phyloP scores from a whole-genome alignment of 345 rosid genomes.

The Ceriops zippeliana region DNA sequence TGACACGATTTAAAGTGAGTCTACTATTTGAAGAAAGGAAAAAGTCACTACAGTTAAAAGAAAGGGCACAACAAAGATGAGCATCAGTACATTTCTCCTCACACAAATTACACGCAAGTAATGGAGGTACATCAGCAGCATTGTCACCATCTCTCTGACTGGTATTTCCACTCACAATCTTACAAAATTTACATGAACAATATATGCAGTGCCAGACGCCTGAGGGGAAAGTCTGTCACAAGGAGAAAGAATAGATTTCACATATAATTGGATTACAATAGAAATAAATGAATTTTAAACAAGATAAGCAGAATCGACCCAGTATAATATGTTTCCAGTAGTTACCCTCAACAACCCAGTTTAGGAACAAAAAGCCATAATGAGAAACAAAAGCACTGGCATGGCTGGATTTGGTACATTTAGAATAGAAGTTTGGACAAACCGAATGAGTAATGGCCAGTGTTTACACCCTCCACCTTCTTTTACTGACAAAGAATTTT shows the following conservation, averaged over 20 bases:
- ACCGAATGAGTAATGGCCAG: too few relatives aligned
- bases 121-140: slow-evolving; percentile 22
- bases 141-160: slow-evolving; percentile 26
- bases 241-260: slow-evolving; percentile 13
- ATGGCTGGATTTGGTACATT: too few relatives aligned
- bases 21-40: background rate
- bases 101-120: slow-evolving; percentile 55
- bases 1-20: too few relatives aligned
- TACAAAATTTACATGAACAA: slow-evolving; percentile 89
- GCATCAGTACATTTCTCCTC: slow-evolving; percentile 72
- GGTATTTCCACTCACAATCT: slow-evolving; percentile 38
- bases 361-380: background rate
- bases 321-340: too few relatives aligned
- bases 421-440: too few relatives aligned
- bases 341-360: too few relatives aligned
- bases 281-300: background rate
- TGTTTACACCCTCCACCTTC: too few relatives aligned
- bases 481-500: too few relatives aligned
- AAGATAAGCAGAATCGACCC: background rate
- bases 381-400: background rate
- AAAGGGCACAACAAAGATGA: slow-evolving; percentile 1
- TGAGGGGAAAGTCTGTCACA: slow-evolving; percentile 69
- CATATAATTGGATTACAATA: background rate
- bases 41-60: background rate
- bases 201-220: slow-evolving; percentile 85